phyloP scores from a whole-genome alignment of 106 monocot genomes.

The Vanilla planifolia region DNA sequence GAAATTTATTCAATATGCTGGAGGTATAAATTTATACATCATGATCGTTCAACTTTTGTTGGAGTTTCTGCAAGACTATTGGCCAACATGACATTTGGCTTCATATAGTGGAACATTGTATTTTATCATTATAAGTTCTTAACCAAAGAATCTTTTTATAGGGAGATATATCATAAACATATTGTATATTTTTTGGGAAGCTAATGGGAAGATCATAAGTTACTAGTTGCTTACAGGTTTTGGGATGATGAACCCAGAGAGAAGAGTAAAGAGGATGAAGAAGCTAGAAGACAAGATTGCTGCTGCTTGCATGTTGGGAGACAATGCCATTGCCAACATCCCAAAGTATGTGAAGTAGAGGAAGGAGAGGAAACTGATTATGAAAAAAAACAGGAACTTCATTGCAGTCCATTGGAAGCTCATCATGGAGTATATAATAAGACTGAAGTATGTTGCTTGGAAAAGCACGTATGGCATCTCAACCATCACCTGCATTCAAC shows the following conservation, averaged over 20 bases:
- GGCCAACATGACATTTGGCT: no score
- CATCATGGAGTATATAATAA: constrained; percentile 7
- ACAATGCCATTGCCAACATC: constrained; percentile 5
- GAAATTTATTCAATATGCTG: no score
- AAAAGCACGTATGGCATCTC: constrained; percentile 17
- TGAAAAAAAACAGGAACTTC: constrained; percentile 9
- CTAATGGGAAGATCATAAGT: no score
- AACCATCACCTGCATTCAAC: constrained; percentile 13
- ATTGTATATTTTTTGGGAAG: no score
- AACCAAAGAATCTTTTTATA: no score
- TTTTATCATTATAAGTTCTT: no score
- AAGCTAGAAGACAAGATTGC: constrained; percentile 1
- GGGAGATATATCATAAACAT: no score
- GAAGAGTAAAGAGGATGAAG: constrained; percentile 1
- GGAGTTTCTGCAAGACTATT: no score
- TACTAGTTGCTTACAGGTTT: neutral
- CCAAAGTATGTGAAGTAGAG: constrained; percentile 16
- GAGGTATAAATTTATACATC: no score
- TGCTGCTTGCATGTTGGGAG: constrained; percentile 4
- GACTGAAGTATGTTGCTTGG: neutral
- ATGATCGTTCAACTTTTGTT: no score
- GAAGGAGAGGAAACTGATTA: constrained; percentile 5
- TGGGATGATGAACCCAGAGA: constrained; percentile 7
- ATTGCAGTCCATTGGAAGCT: constrained; percentile 3
- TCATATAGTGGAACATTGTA: no score